Evolutionary conservation across 2,329 filamentous ascomycete species (phyloP), one percentile per base, ranked within the genome.

Genomic region (Penicillium fuscoglaucum): DNA sequence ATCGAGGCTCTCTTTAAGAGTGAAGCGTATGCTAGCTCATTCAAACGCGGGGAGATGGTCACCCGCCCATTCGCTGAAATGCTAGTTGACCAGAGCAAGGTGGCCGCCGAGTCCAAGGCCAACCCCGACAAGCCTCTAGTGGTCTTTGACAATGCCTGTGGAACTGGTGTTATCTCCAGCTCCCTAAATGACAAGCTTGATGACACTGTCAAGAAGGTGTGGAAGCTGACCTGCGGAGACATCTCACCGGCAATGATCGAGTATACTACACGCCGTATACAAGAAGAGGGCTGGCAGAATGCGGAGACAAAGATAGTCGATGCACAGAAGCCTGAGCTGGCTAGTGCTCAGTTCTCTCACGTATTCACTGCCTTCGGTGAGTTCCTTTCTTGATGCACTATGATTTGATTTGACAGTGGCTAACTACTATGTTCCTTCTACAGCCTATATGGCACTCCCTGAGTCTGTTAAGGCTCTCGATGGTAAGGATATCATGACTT

Each of bases 131-230:
- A 54, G 10, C 63, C 69, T 15, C 61, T 75, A 2, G 62, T 70
- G 8, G 59, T 85, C 26, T 67, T 86, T 12, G 84, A 86, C 58
- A 79, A 79, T 61, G 83, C 80, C 7, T 85, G 83, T 55, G 83
- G 83, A 0, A 75, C 76, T 4, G 84, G 83, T 0, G 74, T 83
- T 17, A 72, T 84, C 13, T 79, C 79, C 1, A 76, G 78, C 9
- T 68, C 79, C 28, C 64, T 84, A 15, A 77, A 82, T 56, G 66
- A 67, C 10, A 67, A 64, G 3, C 58, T 85, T 15, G 61, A 74
- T 13, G 68, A 67, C 8, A 65, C 76, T 1, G 68, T 79, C 6
- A 71, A 82, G 21, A 67, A 65, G 9, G 65, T 69, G 53, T 83
- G 82, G 69, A 76, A 73, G 24, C 74, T 85, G 53, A 65, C 82